A percentile compares a stretch with the other conserved stretches of the same genome.
Conservation (phyloP, 331 rosid genomes). For the Acacia pycnantha region DNA sequence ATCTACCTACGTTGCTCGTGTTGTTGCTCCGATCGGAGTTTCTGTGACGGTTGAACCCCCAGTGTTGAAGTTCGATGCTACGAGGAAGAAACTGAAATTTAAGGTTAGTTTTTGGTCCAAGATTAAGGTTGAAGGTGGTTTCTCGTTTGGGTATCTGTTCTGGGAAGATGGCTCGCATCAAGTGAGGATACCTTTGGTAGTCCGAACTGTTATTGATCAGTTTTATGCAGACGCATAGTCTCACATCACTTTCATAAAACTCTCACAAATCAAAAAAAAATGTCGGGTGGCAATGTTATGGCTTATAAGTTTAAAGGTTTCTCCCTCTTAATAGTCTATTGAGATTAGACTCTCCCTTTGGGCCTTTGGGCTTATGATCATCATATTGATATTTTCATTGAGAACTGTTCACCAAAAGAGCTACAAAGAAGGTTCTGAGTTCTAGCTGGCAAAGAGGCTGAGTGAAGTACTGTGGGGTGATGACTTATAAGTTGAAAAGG, state of each 20-base stretch:
- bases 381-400: too few species aligned
- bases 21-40: constrained; percentile 45
- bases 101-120: constrained; percentile 42
- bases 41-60: constrained; percentile 41
- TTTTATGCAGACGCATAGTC: constrained; percentile 34
- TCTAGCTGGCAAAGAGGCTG: too few species aligned
- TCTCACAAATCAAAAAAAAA: too few species aligned
- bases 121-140: constrained; percentile 49
- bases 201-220: constrained; percentile 39
- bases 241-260: background rate
- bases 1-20: constrained; percentile 44
- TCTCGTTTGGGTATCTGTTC: constrained; percentile 53
- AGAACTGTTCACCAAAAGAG: too few species aligned
- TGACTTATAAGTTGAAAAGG: too few species aligned
- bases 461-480: too few species aligned
- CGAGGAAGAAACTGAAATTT: constrained; percentile 39
- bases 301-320: too few species aligned
- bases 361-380: too few species aligned
- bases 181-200: constrained; percentile 57
- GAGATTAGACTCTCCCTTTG: too few species aligned
- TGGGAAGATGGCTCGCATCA: constrained; percentile 61
- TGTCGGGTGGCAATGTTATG: too few species aligned
- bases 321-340: too few species aligned
- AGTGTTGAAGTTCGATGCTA: constrained; percentile 35
- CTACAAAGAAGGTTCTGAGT: too few species aligned